Conservation (phyloP, 1,139 yeast species). For the Zygosaccharomyces sapae region DNA sequence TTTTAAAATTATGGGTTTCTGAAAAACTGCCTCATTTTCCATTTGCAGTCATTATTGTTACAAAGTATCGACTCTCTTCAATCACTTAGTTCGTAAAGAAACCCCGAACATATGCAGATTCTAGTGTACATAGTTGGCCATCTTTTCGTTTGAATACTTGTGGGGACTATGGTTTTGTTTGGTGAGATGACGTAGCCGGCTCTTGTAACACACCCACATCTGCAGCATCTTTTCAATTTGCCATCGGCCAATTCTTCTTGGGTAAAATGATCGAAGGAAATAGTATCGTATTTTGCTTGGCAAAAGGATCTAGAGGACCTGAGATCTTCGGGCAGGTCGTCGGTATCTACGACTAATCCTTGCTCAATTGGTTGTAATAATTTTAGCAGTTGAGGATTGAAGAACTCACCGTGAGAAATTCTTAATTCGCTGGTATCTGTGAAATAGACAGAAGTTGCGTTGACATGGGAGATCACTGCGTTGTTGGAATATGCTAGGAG, state of each 20-base stretch:
- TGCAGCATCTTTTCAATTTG: constrained; percentile 34
- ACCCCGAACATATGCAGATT: constrained; percentile 36
- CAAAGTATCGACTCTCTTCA: not conserved
- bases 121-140: constrained; percentile 38
- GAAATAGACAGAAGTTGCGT: constrained; percentile 32
- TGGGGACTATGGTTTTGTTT: constrained; percentile 34
- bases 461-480: constrained; percentile 31
- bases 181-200: constrained; percentile 33
- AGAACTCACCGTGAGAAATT: constrained; percentile 30
- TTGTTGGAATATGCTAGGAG: constrained; percentile 29
- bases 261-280: constrained; percentile 32
- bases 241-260: constrained; percentile 20
- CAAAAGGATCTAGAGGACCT: constrained; percentile 26
- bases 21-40: too few species aligned
- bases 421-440: constrained; percentile 33
- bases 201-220: constrained; percentile 36
- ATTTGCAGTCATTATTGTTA: not conserved
- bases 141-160: constrained; percentile 34
- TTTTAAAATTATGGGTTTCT: not conserved
- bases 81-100: constrained; percentile 30
- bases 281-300: constrained; percentile 30
- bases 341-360: constrained; percentile 29
- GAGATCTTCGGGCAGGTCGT: constrained; percentile 15
- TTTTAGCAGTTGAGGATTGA: constrained; percentile 19
- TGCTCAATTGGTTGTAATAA: constrained; percentile 29